Percentiles rank a stretch among this genome's conserved stretches.
Conservation (phyloP, 2,329 filamentous ascomycete genomes). For the Dichotomopilus funicola region DNA sequence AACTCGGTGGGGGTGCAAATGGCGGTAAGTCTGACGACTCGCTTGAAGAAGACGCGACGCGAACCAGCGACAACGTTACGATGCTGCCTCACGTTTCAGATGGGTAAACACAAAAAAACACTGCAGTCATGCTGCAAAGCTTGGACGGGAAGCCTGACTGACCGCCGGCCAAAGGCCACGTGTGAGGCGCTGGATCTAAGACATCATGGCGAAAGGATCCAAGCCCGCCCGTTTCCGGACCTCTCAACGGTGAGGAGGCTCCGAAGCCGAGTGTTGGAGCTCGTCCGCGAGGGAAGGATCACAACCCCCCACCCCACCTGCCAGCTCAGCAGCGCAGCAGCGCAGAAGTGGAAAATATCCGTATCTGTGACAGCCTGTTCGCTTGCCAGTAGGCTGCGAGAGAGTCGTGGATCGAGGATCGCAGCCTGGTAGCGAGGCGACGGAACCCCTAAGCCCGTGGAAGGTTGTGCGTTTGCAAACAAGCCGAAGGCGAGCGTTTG, state of each 20-base stretch:
- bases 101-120: background rate
- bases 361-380: background rate
- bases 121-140: constrained; percentile 5
- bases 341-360: background rate
- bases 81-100: constrained; percentile 8
- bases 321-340: constrained; percentile 5
- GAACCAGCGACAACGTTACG: background rate
- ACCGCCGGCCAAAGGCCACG: constrained; percentile 3
- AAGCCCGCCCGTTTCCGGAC: background rate
- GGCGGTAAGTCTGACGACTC: constrained; percentile 1
- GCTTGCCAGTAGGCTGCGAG: too few species aligned
- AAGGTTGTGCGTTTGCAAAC: too few species aligned
- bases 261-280: too few species aligned
- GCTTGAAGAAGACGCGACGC: background rate
- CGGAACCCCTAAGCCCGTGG: too few species aligned
- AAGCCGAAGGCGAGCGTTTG: too few species aligned
- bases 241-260: background rate
- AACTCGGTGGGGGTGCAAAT: background rate
- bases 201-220: background rate
- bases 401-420: too few species aligned
- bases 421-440: too few species aligned
- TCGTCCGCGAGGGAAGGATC: too few species aligned
- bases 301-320: background rate
- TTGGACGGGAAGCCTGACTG: constrained; percentile 7
- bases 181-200: constrained; percentile 8